Evolutionary conservation across 768 basidiomycete species (phyloP).

Genomic region (Collybiopsis luxurians): DNA sequence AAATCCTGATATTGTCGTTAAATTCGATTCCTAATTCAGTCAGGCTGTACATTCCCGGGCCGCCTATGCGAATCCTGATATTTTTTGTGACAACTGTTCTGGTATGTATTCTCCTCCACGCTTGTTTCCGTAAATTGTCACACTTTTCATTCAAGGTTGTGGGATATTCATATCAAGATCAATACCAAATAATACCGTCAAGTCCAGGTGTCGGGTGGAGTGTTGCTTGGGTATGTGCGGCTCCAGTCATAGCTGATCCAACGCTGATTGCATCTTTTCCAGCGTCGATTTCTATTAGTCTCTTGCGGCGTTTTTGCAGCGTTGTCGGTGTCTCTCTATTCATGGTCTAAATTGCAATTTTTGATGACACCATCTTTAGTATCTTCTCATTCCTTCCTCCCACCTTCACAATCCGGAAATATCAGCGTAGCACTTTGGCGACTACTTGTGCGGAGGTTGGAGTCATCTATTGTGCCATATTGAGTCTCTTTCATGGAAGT

Average conservation of each 20-base stretch:
- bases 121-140: background rate
- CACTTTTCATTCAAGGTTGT: slow-evolving; percentile 43
- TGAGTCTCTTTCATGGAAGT: slow-evolving; percentile 66
- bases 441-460: slow-evolving; percentile 70
- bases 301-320: slow-evolving; percentile 71
- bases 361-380: too few species aligned
- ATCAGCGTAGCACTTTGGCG: slow-evolving; percentile 68
- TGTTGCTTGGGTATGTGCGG: slow-evolving; percentile 66
- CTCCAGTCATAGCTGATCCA: background rate
- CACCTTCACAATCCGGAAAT: slow-evolving; percentile 69
- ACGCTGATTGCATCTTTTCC: background rate
- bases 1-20: too few species aligned
- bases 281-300: slow-evolving; percentile 72
- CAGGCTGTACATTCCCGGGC: slow-evolving; percentile 71
- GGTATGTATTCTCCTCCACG: slow-evolving; percentile 34
- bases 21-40: slow-evolving; percentile 15
- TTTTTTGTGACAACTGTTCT: slow-evolving; percentile 61
- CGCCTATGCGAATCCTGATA: slow-evolving; percentile 69
- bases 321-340: too few species aligned
- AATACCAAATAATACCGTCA: slow-evolving; percentile 41
- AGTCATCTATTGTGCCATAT: slow-evolving; percentile 68
- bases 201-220: slow-evolving; percentile 58
- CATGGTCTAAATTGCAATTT: too few species aligned
- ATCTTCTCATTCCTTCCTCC: slow-evolving; percentile 73
- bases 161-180: slow-evolving; percentile 73